Percentiles rank a stretch among this genome's conserved stretches.
These are phyloP conservation scores for Arachnomyces sp. DNA, from an alignment of 2,329 filamentous ascomycete genomes.

Conservation along the genomic window DNA sequence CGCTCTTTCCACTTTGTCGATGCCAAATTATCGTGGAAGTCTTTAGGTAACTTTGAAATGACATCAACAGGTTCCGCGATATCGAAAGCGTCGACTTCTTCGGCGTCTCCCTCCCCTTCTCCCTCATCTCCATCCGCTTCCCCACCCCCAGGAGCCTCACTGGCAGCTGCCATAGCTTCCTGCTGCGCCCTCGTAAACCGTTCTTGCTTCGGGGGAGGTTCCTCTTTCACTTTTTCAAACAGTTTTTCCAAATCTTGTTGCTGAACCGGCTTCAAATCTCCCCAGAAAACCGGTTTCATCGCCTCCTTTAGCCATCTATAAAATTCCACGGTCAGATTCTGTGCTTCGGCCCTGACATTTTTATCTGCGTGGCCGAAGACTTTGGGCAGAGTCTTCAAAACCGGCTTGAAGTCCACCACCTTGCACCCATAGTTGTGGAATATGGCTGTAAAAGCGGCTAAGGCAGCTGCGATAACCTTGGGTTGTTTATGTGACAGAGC, in stretches of 20 bases:
- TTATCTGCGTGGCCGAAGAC: conserved; percentile 96
- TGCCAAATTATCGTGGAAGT: conserved; percentile 73
- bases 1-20: conserved; percentile 98
- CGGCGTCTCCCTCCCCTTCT: conserved; percentile 53
- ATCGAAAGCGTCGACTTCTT: conserved; percentile 72
- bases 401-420: conserved; percentile 82
- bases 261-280: conserved; percentile 88
- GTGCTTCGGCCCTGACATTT: conserved; percentile 90
- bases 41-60: conserved; percentile 67
- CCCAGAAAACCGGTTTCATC: conserved; percentile 98
- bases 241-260: conserved; percentile 88
- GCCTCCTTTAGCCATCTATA: conserved; percentile 96
- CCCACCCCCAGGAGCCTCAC: conserved; percentile 51
- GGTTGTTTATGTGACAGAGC: conserved; percentile 80
- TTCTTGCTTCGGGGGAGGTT: conserved; percentile 82
- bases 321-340: conserved; percentile 83
- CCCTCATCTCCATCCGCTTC: conserved; percentile 49
- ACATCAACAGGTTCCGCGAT: conserved; percentile 84
- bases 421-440: conserved; percentile 95
- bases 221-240: conserved; percentile 87
- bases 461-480: conserved; percentile 71
- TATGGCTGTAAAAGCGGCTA: conserved; percentile 71
- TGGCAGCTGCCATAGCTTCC: conserved; percentile 66
- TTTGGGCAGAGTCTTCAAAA: conserved; percentile 81
- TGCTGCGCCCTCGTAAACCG: conserved; percentile 83